A percentile compares a stretch with the other conserved stretches of the same genome.
phyloP scores from a whole-genome alignment of 257 asterid species.

The Petunia axillaris region DNA sequence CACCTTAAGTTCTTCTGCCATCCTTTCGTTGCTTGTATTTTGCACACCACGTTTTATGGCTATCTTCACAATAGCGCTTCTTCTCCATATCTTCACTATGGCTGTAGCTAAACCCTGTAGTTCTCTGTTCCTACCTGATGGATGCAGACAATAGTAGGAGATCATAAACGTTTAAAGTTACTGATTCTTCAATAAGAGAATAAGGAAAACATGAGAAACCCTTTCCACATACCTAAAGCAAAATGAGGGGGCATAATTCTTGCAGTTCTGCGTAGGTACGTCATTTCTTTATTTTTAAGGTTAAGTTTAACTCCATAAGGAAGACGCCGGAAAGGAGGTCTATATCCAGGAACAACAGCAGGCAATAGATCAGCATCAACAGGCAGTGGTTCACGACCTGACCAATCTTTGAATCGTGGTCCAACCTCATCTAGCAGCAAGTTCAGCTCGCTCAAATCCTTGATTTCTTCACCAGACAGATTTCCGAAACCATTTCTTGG shows the following conservation, averaged over 20 bases:
- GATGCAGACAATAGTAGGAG: conserved; percentile 15
- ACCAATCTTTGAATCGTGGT: conserved; percentile 86
- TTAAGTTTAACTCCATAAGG: conserved; percentile 62
- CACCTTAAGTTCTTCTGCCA: conserved; percentile 98
- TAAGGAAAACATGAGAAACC: neutral
- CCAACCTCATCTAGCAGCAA: conserved; percentile 72
- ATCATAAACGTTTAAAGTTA: neutral
- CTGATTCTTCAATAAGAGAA: conserved; percentile 2
- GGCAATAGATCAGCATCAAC: conserved; percentile 94
- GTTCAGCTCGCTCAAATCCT: conserved; percentile 62
- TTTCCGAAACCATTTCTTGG: conserved; percentile 33
- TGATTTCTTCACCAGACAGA: conserved; percentile 58
- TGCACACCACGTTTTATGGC: conserved; percentile 90
- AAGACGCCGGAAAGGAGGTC: conserved; percentile 71
- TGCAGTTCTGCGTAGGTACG: conserved; percentile 71
- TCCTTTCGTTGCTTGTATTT: conserved; percentile 81
- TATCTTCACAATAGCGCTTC: conserved; percentile 76
- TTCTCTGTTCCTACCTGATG: conserved; percentile 78
- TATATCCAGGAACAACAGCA: conserved; percentile 66
- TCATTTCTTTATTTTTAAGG: conserved; percentile 69
- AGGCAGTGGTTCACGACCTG: conserved; percentile 84
- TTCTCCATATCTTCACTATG: conserved; percentile 88
- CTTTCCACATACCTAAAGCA: conserved; percentile 64
- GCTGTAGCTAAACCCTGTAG: conserved; percentile 89
- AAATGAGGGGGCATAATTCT: conserved; percentile 85